These are phyloP conservation scores for Astragalus glycyphyllos DNA, from an alignment of 306 rosid genomes.

Conservation along the genomic window DNA sequence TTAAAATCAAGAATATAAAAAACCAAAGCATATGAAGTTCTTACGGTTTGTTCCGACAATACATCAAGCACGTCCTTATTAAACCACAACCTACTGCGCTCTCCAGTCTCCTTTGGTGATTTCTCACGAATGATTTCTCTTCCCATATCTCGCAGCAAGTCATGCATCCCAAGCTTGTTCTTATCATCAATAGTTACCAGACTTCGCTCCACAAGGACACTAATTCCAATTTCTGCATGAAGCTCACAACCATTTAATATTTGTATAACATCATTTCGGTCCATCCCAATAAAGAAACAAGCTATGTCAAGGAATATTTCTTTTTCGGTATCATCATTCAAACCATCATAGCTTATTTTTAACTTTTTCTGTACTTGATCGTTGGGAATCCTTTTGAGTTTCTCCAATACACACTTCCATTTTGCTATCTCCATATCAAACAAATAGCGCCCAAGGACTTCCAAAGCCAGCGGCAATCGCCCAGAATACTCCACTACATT, in stretches of 20 bases:
- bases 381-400: conserved; percentile 6
- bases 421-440: neutral
- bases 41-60: neutral
- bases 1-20: no score
- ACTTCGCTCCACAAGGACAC: neutral
- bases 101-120: neutral
- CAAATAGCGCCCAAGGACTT: conserved; percentile 33
- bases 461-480: conserved; percentile 27
- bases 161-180: neutral
- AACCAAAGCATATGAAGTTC: neutral
- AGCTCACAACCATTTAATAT: neutral
- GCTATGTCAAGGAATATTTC: neutral
- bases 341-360: neutral
- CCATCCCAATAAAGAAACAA: conserved; percentile 6
- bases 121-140: neutral
- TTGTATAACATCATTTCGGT: neutral
- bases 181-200: neutral
- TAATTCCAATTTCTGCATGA: neutral
- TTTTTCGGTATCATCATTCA: neutral
- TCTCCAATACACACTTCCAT: neutral
- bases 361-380: conserved; percentile 13
- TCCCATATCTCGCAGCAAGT: neutral
- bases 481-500: neutral
- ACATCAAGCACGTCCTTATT: neutral
- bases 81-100: conserved; percentile 6